phyloP scores from a whole-genome alignment of 2,329 filamentous ascomycete species.

The Nothophoma quercina region DNA sequence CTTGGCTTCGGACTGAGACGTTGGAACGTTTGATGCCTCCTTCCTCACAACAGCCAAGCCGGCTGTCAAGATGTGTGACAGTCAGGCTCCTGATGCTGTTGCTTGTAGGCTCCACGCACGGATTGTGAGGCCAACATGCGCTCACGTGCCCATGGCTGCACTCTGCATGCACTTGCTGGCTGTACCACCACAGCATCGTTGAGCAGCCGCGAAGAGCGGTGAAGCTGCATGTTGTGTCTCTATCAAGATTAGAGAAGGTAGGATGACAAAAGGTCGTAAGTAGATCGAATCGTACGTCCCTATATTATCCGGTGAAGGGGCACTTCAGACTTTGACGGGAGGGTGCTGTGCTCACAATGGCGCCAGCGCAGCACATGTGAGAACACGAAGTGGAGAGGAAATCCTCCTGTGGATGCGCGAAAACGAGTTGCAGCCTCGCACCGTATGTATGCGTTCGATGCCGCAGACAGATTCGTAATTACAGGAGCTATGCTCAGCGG shows the following conservation, averaged over 20 bases:
- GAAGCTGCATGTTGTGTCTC: slow-evolving; percentile 23
- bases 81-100: slow-evolving; percentile 27
- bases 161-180: slow-evolving; percentile 17
- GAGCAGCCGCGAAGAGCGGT: slow-evolving; percentile 27
- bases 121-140: slow-evolving; percentile 14
- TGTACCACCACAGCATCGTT: slow-evolving; percentile 26
- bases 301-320: neutral
- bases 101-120: slow-evolving; percentile 12
- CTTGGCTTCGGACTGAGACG: slow-evolving; percentile 31
- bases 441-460: slow-evolving; percentile 20
- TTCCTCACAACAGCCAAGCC: slow-evolving; percentile 37
- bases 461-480: slow-evolving; percentile 16
- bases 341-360: slow-evolving; percentile 19
- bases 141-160: slow-evolving; percentile 10
- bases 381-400: slow-evolving; percentile 25
- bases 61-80: slow-evolving; percentile 30
- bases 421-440: slow-evolving; percentile 25
- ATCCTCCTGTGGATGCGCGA: slow-evolving; percentile 20
- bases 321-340: neutral
- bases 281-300: neutral
- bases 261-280: neutral
- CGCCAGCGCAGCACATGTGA: slow-evolving; percentile 37
- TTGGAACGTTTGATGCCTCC: slow-evolving; percentile 34
- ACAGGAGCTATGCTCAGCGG: slow-evolving; percentile 27
- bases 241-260: neutral